phyloP scores from a whole-genome alignment of 108 stramenopile genomes.

The Fragilaria radians region DNA sequence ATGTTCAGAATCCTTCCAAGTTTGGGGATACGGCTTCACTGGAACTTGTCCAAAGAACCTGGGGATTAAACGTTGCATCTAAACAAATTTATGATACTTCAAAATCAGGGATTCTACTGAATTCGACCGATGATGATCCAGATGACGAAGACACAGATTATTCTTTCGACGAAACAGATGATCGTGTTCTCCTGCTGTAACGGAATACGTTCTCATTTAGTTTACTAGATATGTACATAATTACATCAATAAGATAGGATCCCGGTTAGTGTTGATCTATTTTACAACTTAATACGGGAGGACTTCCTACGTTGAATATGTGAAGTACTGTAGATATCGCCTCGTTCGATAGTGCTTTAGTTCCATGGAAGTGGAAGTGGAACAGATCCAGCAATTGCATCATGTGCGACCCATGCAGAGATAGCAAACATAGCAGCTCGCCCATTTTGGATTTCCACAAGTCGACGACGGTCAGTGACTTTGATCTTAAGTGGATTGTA shows the following conservation, averaged over 20 bases:
- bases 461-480: conserved; percentile 35
- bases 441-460: conserved; percentile 57
- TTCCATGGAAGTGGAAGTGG: conserved; percentile 51
- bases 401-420: conserved; percentile 47
- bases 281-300: neutral
- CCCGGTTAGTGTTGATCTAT: neutral
- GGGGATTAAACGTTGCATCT: no score
- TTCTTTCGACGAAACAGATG: neutral
- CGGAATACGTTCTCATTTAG: neutral
- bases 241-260: neutral
- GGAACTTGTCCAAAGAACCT: no score
- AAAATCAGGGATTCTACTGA: no score
- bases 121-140: neutral
- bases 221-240: neutral
- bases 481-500: conserved; percentile 49
- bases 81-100: no score
- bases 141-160: neutral
- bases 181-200: neutral
- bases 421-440: conserved; percentile 70
- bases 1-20: neutral
- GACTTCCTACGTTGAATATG: neutral
- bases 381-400: conserved; percentile 44
- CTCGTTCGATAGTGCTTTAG: neutral
- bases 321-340: neutral
- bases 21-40: no score